Evolutionary conservation across 1,139 yeast genomes (phyloP).

Genomic region (Suhomyces maxii): DNA sequence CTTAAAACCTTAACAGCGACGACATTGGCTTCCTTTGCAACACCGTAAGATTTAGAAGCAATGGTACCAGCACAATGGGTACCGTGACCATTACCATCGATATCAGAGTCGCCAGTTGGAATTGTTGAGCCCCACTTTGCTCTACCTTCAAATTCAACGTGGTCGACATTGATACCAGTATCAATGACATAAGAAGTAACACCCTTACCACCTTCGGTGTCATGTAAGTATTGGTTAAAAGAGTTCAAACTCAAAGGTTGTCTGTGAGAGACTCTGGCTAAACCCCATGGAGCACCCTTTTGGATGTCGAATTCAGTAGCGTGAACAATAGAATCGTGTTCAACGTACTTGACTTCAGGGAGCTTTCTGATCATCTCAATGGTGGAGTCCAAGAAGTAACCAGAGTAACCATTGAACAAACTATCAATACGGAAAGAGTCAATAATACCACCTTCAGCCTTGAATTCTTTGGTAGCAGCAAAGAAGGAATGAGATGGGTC

Average conservation of each 20-base stretch:
- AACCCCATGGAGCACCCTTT: constrained; percentile 94
- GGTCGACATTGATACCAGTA: constrained; percentile 84
- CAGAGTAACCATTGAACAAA: constrained; percentile 64
- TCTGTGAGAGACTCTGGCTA: constrained; percentile 92
- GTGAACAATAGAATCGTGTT: constrained; percentile 74
- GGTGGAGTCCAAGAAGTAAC: constrained; percentile 71
- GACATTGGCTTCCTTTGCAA: constrained; percentile 70
- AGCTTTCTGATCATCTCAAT: constrained; percentile 68
- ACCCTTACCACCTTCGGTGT: constrained; percentile 84
- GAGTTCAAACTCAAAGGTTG: constrained; percentile 69
- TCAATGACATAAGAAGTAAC: constrained; percentile 91
- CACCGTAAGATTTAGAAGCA: constrained; percentile 73
- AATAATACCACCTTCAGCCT: constrained; percentile 57
- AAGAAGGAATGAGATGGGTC: constrained; percentile 41
- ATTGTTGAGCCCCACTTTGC: constrained; percentile 93
- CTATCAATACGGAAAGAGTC: constrained; percentile 64
- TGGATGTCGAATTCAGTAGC: constrained; percentile 64
- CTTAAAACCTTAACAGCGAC: constrained; percentile 80
- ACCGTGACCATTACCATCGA: constrained; percentile 94
- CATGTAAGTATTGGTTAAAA: constrained; percentile 84
- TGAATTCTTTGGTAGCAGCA: constrained; percentile 32
- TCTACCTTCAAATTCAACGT: constrained; percentile 85
- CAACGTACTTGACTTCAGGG: constrained; percentile 76
- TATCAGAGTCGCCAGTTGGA: constrained; percentile 77
- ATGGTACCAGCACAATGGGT: constrained; percentile 89